Evolutionary conservation across 306 rosid species (phyloP).

Genomic region (Pueraria montana): DNA sequence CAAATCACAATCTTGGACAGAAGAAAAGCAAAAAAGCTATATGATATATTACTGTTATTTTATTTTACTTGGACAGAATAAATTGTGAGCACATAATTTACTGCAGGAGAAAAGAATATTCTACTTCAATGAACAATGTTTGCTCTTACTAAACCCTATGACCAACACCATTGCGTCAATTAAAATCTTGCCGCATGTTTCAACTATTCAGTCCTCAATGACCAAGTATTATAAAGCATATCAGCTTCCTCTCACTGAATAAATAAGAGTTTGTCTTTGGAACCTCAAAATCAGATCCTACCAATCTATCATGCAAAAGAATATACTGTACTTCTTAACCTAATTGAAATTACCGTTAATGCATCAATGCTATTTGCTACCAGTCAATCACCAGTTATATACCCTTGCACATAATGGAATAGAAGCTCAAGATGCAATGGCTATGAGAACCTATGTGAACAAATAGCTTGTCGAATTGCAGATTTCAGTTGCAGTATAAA

Average conservation of each 20-base stretch:
- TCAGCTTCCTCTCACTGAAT: constrained; percentile 9
- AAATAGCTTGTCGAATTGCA: constrained; percentile 14
- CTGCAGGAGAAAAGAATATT: not conserved
- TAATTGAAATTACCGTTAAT: constrained; percentile 3
- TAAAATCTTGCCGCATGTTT: constrained; percentile 16
- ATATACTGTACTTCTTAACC: constrained; percentile 1
- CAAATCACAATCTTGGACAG: not conserved
- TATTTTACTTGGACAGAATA: constrained; percentile 7
- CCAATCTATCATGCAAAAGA: constrained; percentile 12
- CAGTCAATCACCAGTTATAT: no score
- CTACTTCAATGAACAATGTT: not conserved
- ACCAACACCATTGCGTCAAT: constrained; percentile 10
- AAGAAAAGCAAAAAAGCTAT: not conserved
- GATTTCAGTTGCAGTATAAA: not conserved
- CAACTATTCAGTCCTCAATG: constrained; percentile 8
- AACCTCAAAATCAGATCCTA: not conserved
- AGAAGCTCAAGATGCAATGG: not conserved
- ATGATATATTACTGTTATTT: not conserved
- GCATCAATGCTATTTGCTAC: not conserved
- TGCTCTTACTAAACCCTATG: constrained; percentile 8
- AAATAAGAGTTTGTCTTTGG: not conserved
- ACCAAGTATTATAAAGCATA: not conserved
- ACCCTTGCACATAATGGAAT: no score
- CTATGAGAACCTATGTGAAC: constrained; percentile 11
- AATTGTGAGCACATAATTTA: not conserved